Evolutionary conservation across 371 early-diverging fungal species (phyloP), one percentile per base, ranked within the genome.

Genomic region (Paraphysoderma sedebokerense): DNA sequence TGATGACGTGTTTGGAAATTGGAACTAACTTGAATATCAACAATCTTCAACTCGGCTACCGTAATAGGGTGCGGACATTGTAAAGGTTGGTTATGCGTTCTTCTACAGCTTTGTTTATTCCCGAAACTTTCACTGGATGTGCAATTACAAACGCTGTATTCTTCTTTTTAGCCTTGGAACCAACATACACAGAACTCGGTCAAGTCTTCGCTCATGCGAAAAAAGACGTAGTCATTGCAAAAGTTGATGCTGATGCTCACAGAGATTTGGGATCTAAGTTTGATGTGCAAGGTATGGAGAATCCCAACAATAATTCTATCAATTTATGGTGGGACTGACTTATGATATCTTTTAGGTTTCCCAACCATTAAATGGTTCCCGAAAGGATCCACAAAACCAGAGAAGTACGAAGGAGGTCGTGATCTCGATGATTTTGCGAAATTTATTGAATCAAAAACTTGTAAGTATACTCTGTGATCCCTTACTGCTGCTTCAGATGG

Each of bases 351-450:
- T 13, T 2, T 13, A 39, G 11, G 91, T 6, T 93, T 82, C 71
- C 95, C 95, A 15, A 90, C 91, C 3, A 57, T 93, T 48, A 93
- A 91, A 61, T 87, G 86, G 83, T 90, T 92, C 74, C 78, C 85
- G 51, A 81, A 85, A 60, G 87, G 82, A 37, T 31, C 38, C 5
- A 66, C 68, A 36, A 56, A 49, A 19, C 83, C 86, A 34, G 82
- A 80, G 44, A 81, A 79, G 42, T 93, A 90, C 63, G 57, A 56
- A 33, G 76, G 78, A 40, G 90, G 85, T 30, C 87, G 92, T 49
- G 83, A 82, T 47, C 63, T 90, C 24, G 82, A 82, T 23, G 67
- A 74, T 5, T 67, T 96, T 44, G 41, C 71, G 38, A 54, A 59
- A 32, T 93, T 85, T 57, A 64, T 93, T 13, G 65, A 64, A 38